Base-by-base conservation (phyloP, 208 protist genomes). In the Trypanosomatidae sp. region DNA sequence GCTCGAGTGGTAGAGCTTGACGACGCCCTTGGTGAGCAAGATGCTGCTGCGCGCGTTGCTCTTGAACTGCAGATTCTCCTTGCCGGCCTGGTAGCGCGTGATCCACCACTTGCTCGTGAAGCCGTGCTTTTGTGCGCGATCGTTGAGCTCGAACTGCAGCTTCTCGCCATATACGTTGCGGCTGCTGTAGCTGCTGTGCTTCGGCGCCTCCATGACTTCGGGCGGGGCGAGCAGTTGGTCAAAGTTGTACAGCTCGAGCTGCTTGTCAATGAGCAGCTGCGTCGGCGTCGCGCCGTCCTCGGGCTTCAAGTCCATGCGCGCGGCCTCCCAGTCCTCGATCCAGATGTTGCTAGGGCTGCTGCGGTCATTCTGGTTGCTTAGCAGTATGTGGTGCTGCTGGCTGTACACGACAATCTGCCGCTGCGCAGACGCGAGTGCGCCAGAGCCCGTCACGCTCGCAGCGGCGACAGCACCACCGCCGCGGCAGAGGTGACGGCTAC, bases 101-200 rank as follows among this genome's bases (percentile, higher is more conserved):
- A 92, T 64, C 82, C 82, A 92, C 74, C 74, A 88, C 48, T 75
- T 71, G 62, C 77, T 88, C 56, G 81, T 72, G 50, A 74, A 88
- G 48, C 67, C 64, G 61, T 88, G 75, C 63, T 83, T 86, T 57
- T 80, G 68, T 1, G 82, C 70, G 33, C 82, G 82, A 50, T 92
- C 77, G 53, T 87, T 84, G 21, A 92, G 71, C 65, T 92, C 82
- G 53, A 92, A 88, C 66, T 88, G 77, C 45, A 92, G 54, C 5
- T 66, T 68, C 48, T 81, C 71, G 38, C 77, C 71, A 42, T 92
- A 92, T 23, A 72, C 63, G 39, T 83, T 85, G 23, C 77, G 78
- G 30, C 63, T 84, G 58, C 67, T 76, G 69, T 88, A 92, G 61
- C 72, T 87, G 72, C 75, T 92, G 71, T 92, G 82, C 48, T 67